Evolutionary conservation across 345 rosid genomes (phyloP), one percentile per base, ranked within the genome.

Genomic region (Eucalyptus paniculata): DNA sequence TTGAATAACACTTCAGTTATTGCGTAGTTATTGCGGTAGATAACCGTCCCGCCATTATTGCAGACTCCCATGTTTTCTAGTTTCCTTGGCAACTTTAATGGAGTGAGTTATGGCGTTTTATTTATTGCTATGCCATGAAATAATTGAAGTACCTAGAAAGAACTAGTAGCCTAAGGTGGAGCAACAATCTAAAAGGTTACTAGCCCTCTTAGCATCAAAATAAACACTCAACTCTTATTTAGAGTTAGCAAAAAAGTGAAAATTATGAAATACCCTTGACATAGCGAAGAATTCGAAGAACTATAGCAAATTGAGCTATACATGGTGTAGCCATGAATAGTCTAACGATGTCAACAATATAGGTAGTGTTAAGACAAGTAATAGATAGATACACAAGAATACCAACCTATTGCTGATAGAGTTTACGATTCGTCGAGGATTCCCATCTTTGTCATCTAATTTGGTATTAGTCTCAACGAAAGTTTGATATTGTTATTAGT

Each of bases 391-490:
- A 65, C 18, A 65, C 0, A 65, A 65, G 77, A 15, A 8, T n/a
- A 15, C 37, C 77, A n/a, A n/a, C 34, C 0, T 7, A 0, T 14
- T 4, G 40, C 0, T 30, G 1, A 12, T 60, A 12, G 69, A 60
- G 34, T 62, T 30, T 62, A 62, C 0, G 18, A 62, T 8, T 67
- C 2, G 4, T 17, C 9, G 12, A 17, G 6, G 80, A 67, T 18
- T 60, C 80, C 40, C 40, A 67, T 67, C 23, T 62, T 62, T 67
- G 12, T 67, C 40, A 32, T 32, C 19, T 18, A 67, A 67, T 67
- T n/a, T 32, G 40, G 23, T 34, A 8, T 67, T 67, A n/a, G 40
- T 67, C 12, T 32, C 40, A 16, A 67, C 0, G 12, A 18, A 67
- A 16, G 19, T 67, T 16, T 13, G 21, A 67, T n/a, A 17, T 67